phyloP scores from a whole-genome alignment of 2,329 filamentous ascomycete genomes.

The Cladorrhinum sp. region DNA sequence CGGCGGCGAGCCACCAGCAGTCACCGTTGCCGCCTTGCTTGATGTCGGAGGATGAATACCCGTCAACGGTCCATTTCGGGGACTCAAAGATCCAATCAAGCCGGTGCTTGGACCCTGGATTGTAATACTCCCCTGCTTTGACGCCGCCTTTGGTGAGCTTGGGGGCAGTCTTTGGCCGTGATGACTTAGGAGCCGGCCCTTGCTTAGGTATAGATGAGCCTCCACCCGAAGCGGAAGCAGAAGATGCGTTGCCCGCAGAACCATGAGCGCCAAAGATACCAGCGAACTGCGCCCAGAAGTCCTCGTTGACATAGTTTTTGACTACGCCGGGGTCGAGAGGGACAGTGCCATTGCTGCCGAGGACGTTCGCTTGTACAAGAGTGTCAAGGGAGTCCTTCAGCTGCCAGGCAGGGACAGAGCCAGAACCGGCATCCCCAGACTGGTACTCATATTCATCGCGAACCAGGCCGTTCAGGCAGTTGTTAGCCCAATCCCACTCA shows the following conservation, averaged over 20 bases:
- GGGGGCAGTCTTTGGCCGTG: not conserved
- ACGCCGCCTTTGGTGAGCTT: constrained; percentile 10
- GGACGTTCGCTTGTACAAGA: constrained; percentile 23
- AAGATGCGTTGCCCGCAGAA: not conserved
- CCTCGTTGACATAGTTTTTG: constrained; percentile 22
- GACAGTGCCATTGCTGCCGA: constrained; percentile 23
- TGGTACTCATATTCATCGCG: constrained; percentile 13
- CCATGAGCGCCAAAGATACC: not conserved
- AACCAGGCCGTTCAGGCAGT: constrained; percentile 38
- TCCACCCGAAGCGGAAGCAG: not conserved
- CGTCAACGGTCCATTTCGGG: constrained; percentile 62
- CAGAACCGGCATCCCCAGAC: constrained; percentile 7
- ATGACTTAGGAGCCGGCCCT: not conserved
- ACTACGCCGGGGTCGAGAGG: constrained; percentile 24
- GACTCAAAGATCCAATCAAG: constrained; percentile 44
- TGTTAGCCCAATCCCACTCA: constrained; percentile 36
- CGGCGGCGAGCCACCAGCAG: constrained; percentile 81
- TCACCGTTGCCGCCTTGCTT: constrained; percentile 76
- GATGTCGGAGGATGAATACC: constrained; percentile 72
- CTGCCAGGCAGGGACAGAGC: constrained; percentile 22
- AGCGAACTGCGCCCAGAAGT: constrained; percentile 9
- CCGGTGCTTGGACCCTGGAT: constrained; percentile 41
- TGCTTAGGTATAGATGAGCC: not conserved
- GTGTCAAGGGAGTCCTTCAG: constrained; percentile 28
- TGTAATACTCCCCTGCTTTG: constrained; percentile 22